A percentile compares a stretch with the other conserved stretches of the same genome.
These are phyloP conservation scores for Aspergillus bombycis DNA, from an alignment of 2,329 filamentous ascomycete species.

Conservation along the genomic window DNA sequence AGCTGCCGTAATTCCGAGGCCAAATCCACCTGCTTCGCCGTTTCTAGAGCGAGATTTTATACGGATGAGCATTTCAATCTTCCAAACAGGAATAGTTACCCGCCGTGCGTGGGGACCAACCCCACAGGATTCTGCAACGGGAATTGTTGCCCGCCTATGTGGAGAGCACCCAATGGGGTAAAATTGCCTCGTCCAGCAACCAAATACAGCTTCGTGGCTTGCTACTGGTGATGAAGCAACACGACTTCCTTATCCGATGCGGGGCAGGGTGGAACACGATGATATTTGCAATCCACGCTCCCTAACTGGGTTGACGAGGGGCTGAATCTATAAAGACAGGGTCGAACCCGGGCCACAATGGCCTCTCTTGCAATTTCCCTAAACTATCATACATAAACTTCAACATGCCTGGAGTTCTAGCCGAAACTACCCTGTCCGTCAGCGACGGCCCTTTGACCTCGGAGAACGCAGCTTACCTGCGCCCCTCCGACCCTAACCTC, in stretches of 20 bases:
- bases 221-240: background rate
- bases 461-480: constrained; percentile 48
- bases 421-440: constrained; percentile 31
- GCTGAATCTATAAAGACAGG: background rate
- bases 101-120: background rate
- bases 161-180: constrained; percentile 4
- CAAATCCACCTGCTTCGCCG: background rate
- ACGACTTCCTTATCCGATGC: background rate
- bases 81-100: constrained; percentile 5
- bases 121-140: background rate
- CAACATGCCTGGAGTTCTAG: constrained; percentile 19
- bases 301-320: background rate
- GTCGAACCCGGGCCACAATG: background rate
- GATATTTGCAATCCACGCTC: background rate
- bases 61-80: background rate
- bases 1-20: background rate
- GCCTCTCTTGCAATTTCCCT: background rate
- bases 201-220: background rate
- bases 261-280: background rate
- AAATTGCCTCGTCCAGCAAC: constrained; percentile 8
- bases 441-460: constrained; percentile 53
- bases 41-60: background rate
- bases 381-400: background rate
- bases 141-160: constrained; percentile 6
- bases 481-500: constrained; percentile 46